Evolutionary conservation across 257 asterid genomes (phyloP).

Genomic region (Lantana camara): DNA sequence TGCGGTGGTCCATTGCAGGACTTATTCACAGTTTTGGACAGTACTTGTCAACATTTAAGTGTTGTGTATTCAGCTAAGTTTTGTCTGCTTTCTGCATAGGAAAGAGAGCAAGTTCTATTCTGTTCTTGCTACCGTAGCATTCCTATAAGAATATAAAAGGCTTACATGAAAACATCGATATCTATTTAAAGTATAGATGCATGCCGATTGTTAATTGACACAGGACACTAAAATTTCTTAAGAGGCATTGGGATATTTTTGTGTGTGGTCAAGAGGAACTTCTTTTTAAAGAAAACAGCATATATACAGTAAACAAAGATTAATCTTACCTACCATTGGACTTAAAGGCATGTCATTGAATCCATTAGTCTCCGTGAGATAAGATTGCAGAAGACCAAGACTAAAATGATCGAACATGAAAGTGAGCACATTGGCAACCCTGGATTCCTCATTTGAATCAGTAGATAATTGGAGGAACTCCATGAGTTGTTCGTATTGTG

Average conservation of each 20-base stretch:
- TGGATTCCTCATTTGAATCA: conserved; percentile 63
- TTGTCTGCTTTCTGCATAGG: too few relatives aligned
- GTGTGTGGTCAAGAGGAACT: too few relatives aligned
- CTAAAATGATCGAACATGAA: conserved; percentile 73
- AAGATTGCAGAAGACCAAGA: conserved; percentile 68
- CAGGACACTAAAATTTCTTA: neutral
- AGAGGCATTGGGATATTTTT: conserved; percentile 1
- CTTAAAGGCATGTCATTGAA: conserved; percentile 68
- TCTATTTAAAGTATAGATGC: neutral
- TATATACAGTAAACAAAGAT: conserved; percentile 33
- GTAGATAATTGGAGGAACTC: conserved; percentile 67
- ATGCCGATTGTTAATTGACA: neutral
- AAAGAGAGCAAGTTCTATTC: too few relatives aligned
- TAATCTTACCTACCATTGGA: conserved; percentile 89
- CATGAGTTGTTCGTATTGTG: conserved; percentile 69
- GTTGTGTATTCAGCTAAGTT: too few relatives aligned
- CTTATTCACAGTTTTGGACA: too few relatives aligned
- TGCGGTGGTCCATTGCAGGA: too few relatives aligned
- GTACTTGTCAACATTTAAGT: too few relatives aligned
- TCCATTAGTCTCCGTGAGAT: conserved; percentile 51
- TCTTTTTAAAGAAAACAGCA: neutral
- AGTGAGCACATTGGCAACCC: conserved; percentile 58
- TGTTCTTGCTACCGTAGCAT: too few relatives aligned
- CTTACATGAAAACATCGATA: too few relatives aligned
- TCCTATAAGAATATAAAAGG: neutral